Base-by-base conservation (phyloP, 23 red algal species). In the Gracilaria domingensis region DNA sequence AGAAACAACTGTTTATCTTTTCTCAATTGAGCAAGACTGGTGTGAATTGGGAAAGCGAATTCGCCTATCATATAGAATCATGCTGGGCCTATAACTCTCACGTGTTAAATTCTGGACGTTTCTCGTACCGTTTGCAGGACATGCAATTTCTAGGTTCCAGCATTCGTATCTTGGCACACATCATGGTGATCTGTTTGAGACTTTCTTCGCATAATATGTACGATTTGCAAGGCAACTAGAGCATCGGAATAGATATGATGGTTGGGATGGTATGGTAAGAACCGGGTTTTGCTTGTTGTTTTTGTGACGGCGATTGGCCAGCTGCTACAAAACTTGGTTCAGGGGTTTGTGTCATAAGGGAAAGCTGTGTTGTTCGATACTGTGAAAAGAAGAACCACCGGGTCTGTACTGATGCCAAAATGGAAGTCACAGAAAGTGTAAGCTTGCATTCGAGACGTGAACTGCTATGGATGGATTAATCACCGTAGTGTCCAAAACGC, bases 381-480 rank as follows among this genome's bases (percentile, higher is more conserved):
- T 70, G 65, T 26, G 35, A 38, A 26, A 70, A 70, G n/a, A 17
- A 11, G 6, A 39, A 9, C 37, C 3, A 39, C 25, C 4, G 65
- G 12, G 12, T 4, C 2, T 17, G 25, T 36, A 35, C 65, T 70
- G 65, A 70, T 7, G 11, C 42, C 42, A n/a, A 11, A 7, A 4
- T 45, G 42, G 42, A 45, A 45, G 42, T 45, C 4, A 45, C 5
- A 4, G 11, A 11, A 45, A 11, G 4, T n/a, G 66, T 33, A 33
- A 38, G 4, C 28, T 9, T 70, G 65, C 65, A 70, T 70, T 28
- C 28, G 74, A n/a, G 74, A 33, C 39, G 12, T 3, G 5, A 42
- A 56, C 30, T 79, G 26, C 50, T 50, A 28, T 23, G 39, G 74
- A 8, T 79, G 74, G 74, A 79, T 79, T 50, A 47, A 79, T n/a